Base-by-base conservation (phyloP, 495 filamentous ascomycete genomes). In the Aspergillus olivimuriae region DNA sequence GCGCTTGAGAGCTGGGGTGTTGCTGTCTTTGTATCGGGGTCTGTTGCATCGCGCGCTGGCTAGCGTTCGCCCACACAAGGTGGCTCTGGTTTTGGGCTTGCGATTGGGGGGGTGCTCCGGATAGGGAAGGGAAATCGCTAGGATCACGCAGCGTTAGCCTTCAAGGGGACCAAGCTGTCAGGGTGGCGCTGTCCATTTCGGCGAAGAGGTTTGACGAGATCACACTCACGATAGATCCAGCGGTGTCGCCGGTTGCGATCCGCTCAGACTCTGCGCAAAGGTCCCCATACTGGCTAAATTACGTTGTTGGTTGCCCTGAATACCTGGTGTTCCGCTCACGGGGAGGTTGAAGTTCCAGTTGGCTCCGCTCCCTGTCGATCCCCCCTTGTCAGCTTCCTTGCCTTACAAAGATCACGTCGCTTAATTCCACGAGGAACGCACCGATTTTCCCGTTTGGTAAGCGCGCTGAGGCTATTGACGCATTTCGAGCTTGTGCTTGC, bases 101-200 rank as follows among this genome's bases (percentile, higher is more conserved):
- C 40, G 76, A 75, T 55, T 83, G 73, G 54, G 88, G 76, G 33
- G 84, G 77, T 19, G 80, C 69, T 49, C 81, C 83, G 42, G 84
- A 89, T 52, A 94, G 62, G 0, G 84, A 86, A 31, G 88, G 88
- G 50, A 94, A 94, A 57, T 94, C 88, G 38, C 87, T 94, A 47
- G 5, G 24, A n/a, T 28, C 5, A 28, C 11, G 11, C 5, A 28
- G 5, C 24, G 24, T 28, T 11, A 28, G 24, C 24, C 5, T 28
- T n/a, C n/a, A n/a, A n/a, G n/a, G n/a, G n/a, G n/a, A n/a, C n/a
- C n/a, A n/a, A n/a, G n/a, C n/a, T n/a, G n/a, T n/a, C n/a, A n/a
- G n/a, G n/a, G n/a, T n/a, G n/a, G n/a, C n/a, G n/a, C n/a, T n/a
- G n/a, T n/a, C n/a, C n/a, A n/a, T n/a, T n/a, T n/a, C n/a, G n/a